A percentile compares a stretch with the other conserved stretches of the same genome.
These are phyloP conservation scores for Rhodotorula sp. DNA, from an alignment of 1,284 basidiomycete species.

Conservation along the genomic window DNA sequence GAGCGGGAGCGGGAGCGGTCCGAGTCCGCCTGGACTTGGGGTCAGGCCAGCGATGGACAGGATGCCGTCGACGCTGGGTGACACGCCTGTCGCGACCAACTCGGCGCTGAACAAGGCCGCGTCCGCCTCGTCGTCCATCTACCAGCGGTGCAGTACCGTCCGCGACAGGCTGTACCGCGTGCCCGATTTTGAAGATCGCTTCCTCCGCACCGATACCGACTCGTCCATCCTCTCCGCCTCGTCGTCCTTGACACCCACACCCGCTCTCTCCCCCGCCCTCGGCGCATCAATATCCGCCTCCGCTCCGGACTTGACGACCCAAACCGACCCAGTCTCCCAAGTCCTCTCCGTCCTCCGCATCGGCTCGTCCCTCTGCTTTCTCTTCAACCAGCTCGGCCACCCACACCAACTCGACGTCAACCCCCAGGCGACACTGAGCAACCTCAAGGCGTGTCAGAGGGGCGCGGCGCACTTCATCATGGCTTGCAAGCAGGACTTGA, in stretches of 20 bases:
- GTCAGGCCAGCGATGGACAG: constrained; percentile 18
- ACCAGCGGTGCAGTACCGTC: constrained; percentile 50
- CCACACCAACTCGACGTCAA: constrained; percentile 59
- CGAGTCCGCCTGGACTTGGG: background rate
- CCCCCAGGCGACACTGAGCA: constrained; percentile 65
- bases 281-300: background rate
- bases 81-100: constrained; percentile 41
- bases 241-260: background rate
- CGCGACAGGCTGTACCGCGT: constrained; percentile 50
- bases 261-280: background rate
- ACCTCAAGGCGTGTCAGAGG: constrained; percentile 70
- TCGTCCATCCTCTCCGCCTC: background rate
- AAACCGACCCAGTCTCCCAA: constrained; percentile 67
- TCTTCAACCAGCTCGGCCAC: constrained; percentile 76
- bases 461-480: constrained; percentile 58
- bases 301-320: background rate
- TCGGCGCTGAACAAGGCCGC: constrained; percentile 42
- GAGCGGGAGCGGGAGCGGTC: background rate
- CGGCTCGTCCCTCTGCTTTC: constrained; percentile 88
- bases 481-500: constrained; percentile 53
- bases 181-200: constrained; percentile 46
- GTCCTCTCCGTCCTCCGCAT: constrained; percentile 91
- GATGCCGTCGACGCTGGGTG: constrained; percentile 27
- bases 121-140: constrained; percentile 47
- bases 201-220: constrained; percentile 23